A percentile compares a stretch with the other conserved stretches of the same genome.
These are phyloP conservation scores for Penicillium waksmanii DNA, from an alignment of 495 filamentous ascomycete genomes.

Conservation along the genomic window DNA sequence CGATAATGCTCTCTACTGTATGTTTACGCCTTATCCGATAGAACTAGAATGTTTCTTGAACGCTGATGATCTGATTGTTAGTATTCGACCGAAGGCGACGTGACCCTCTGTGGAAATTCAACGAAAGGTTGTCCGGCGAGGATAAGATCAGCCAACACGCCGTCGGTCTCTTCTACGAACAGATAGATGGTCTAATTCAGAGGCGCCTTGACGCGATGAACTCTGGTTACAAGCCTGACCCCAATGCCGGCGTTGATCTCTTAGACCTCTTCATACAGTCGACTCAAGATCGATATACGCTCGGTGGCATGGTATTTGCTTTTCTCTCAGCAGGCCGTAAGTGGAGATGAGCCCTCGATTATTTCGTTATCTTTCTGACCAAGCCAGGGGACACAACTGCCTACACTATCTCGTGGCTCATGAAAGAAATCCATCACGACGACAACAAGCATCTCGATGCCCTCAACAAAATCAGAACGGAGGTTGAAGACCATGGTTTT, in stretches of 20 bases:
- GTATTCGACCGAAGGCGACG: not conserved
- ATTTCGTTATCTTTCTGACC: not conserved
- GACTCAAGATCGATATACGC: not conserved
- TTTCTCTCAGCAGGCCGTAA: not conserved
- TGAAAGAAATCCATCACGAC: not conserved
- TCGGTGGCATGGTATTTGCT: not conserved
- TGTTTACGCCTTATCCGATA: not conserved
- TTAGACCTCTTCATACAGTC: not conserved
- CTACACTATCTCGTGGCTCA: not conserved
- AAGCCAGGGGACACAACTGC: not conserved
- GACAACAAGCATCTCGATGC: not conserved
- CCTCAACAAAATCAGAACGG: not conserved
- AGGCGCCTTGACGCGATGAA: not conserved
- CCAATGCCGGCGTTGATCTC: not conserved
- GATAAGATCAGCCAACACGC: not conserved
- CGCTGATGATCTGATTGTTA: not conserved
- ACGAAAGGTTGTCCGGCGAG: not conserved
- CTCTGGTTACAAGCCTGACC: not conserved
- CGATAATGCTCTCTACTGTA: not conserved
- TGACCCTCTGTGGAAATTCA: not conserved
- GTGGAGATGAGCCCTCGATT: not conserved
- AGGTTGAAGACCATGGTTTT: not conserved
- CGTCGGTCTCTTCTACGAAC: not conserved
- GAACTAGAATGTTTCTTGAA: not conserved
- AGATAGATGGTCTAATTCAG: not conserved